phyloP scores from a whole-genome alignment of 2,329 filamentous ascomycete species.

The Aspergillus sp. region DNA sequence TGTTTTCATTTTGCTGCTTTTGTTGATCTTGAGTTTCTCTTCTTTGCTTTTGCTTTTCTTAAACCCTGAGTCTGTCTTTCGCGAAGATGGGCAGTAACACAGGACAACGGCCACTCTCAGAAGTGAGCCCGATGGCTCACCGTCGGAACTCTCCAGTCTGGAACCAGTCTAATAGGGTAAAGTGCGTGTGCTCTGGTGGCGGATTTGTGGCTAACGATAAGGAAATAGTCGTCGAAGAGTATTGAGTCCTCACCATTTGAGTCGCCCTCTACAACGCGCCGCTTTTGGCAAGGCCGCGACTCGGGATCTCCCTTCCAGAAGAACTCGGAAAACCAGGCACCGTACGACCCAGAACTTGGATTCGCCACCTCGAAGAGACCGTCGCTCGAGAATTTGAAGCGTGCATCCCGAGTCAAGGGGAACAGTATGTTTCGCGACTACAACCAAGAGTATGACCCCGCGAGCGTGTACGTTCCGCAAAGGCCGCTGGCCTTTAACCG shows the following conservation, averaged over 20 bases:
- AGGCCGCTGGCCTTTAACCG: slow-evolving; percentile 70
- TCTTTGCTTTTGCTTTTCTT: slow-evolving; percentile 4
- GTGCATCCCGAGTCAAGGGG: slow-evolving; percentile 93
- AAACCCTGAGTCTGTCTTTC: slow-evolving; percentile 20
- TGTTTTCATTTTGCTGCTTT: slow-evolving; percentile 17
- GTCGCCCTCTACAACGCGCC: slow-evolving; percentile 66
- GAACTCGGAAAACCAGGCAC: slow-evolving; percentile 68
- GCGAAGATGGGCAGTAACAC: slow-evolving; percentile 61
- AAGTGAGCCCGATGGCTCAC: slow-evolving; percentile 82
- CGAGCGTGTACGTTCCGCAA: slow-evolving; percentile 73
- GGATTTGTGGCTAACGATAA: slow-evolving; percentile 20
- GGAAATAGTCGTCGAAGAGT: slow-evolving; percentile 66
- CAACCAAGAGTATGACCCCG: slow-evolving; percentile 88
- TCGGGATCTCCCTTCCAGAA: slow-evolving; percentile 65
- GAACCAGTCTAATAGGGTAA: slow-evolving; percentile 73
- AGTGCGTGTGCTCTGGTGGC: slow-evolving; percentile 6
- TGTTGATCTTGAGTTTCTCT: slow-evolving; percentile 15
- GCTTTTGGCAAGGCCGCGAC: slow-evolving; percentile 84
- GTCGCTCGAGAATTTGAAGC: slow-evolving; percentile 93
- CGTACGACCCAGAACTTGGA: slow-evolving; percentile 59
- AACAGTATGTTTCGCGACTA: slow-evolving; percentile 96
- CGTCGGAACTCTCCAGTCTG: slow-evolving; percentile 91
- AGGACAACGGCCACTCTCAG: slow-evolving; percentile 74
- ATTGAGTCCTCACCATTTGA: slow-evolving; percentile 75
- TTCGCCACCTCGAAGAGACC: slow-evolving; percentile 76